Evolutionary conservation across 2,329 filamentous ascomycete species (phyloP), one percentile per base, ranked within the genome.

Genomic region (Furcasterigmium furcatum): DNA sequence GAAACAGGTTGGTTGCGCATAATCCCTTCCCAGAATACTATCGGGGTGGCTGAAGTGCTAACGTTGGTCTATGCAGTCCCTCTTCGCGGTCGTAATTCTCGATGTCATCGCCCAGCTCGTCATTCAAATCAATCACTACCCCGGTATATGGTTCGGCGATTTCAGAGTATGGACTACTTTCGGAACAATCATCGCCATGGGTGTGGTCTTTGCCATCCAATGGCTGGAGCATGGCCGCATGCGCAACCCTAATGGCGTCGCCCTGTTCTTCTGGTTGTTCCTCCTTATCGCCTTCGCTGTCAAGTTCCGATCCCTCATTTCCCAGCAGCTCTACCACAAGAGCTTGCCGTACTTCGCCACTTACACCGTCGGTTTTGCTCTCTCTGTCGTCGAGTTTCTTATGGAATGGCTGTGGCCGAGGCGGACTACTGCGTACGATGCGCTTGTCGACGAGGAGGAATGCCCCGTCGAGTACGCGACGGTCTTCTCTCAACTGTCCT

Each of bases 371-470:
- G 87, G 85, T 22, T 74, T 91, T 44, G 88, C 80, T 1, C 70
- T 95, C 34, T 83, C 86, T 1, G 62, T 81, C 3, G 54, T 81
- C 9, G 88, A 90, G 52, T 94, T 96, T 52, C 66, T 81, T 12
- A 68, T 95, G 29, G 91, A 96, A 69, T 95, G 91, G 80, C 72
- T 95, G 16, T 84, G 91, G 62, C 88, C 88, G n/a, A 92, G 91
- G 66, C 82, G 80, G 53, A 69, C 83, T 48, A 87, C 82, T 55
- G 65, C 66, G 25, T 84, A 84, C 56, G 72, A 77, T 46, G 77
- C 71, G 19, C 67, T 84, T 45, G 64, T 77, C 16, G 79, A 82
- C 29, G 77, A 82, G 46, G 79, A 78, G 34, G 79, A 84, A 55
- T 84, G 81, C 46, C 87, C 87, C 0, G 84, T 88, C 51, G 91